phyloP scores from a whole-genome alignment of 2,329 filamentous ascomycete species.

The Daldinia eschscholtzii region DNA sequence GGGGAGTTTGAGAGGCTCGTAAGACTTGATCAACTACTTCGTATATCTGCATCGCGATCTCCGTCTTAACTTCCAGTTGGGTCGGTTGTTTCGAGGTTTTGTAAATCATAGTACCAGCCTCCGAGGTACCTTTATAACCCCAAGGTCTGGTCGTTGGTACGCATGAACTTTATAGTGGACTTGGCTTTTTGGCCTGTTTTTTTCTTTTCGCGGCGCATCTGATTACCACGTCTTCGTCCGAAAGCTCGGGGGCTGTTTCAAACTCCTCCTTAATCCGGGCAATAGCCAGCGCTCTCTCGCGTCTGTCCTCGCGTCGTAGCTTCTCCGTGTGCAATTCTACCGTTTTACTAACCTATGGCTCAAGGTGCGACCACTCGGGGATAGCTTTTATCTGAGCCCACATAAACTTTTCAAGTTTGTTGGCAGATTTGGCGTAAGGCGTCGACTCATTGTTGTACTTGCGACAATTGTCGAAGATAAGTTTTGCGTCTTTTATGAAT shows the following conservation, averaged over 20 bases:
- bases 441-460: slow-evolving; percentile 97
- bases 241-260: not conserved
- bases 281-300: not conserved
- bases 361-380: slow-evolving; percentile 86
- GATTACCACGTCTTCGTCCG: not conserved
- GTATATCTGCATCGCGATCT: not conserved
- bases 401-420: slow-evolving; percentile 94
- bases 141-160: not conserved
- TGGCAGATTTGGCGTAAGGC: slow-evolving; percentile 93
- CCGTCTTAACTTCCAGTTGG: not conserved
- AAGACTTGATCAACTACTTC: not conserved
- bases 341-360: slow-evolving; percentile 54
- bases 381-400: slow-evolving; percentile 92
- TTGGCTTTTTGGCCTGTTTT: not conserved
- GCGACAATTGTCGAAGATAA: slow-evolving; percentile 95
- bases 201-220: not conserved
- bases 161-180: not conserved
- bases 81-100: too few species aligned
- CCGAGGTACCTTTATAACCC: not conserved
- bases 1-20: not conserved
- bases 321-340: slow-evolving; percentile 11
- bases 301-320: not conserved
- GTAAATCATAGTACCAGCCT: not conserved
- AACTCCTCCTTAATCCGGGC: not conserved
- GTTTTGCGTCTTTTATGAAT: slow-evolving; percentile 87